Conservation (phyloP, 2,329 filamentous ascomycete genomes). For the Talaromyces sp. region DNA sequence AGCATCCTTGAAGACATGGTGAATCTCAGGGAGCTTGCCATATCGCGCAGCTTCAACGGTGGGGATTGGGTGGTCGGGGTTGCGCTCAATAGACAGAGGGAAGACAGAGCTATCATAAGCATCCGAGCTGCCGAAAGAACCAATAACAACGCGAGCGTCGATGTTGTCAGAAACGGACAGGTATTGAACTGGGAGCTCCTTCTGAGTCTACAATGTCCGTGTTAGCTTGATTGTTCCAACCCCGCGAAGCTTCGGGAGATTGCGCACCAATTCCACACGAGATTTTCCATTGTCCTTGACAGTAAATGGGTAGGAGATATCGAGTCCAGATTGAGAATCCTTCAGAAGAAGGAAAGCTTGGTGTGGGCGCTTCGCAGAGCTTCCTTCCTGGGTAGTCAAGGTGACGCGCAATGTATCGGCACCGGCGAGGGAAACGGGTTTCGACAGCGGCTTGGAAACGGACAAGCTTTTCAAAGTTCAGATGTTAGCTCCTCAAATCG, state of each 20-base stretch:
- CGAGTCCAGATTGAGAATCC: conserved; percentile 73
- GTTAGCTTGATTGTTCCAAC: conserved; percentile 22
- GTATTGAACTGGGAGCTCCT: conserved; percentile 85
- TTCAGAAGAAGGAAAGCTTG: conserved; percentile 88
- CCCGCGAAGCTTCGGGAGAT: neutral
- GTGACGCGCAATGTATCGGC: conserved; percentile 78
- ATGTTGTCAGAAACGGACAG: conserved; percentile 69
- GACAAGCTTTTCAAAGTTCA: conserved; percentile 55
- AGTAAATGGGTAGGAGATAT: conserved; percentile 81
- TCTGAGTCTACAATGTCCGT: conserved; percentile 66
- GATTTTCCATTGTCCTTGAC: conserved; percentile 89
- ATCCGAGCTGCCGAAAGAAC: conserved; percentile 76
- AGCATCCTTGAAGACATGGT: conserved; percentile 84
- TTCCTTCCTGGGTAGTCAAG: conserved; percentile 78
- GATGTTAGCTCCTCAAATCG: conserved; percentile 7
- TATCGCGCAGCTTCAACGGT: conserved; percentile 76
- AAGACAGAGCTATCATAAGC: conserved; percentile 73
- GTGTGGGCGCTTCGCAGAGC: conserved; percentile 80
- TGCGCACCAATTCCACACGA: conserved; percentile 76
- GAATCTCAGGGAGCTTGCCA: conserved; percentile 79
- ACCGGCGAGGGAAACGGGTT: conserved; percentile 65
- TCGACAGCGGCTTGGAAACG: conserved; percentile 62
- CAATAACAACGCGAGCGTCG: conserved; percentile 79
- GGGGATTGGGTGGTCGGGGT: conserved; percentile 63
- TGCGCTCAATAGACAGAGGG: conserved; percentile 67